phyloP scores from a whole-genome alignment of 2,329 filamentous ascomycete genomes.

The Aciculosporium take region DNA sequence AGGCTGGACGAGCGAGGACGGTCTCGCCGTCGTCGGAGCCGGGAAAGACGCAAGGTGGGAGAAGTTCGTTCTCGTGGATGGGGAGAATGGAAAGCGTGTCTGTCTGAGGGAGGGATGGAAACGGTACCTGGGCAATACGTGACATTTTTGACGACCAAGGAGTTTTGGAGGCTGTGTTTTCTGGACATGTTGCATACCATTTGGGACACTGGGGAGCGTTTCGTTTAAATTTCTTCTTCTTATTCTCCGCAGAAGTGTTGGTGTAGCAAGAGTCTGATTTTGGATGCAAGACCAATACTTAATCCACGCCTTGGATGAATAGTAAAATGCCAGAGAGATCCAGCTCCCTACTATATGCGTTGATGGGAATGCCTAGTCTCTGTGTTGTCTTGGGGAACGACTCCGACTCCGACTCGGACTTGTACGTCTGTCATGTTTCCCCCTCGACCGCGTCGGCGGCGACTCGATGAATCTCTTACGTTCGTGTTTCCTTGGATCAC shows the following conservation, averaged over 20 bases:
- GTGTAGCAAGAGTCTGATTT: not conserved
- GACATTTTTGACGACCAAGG: not conserved
- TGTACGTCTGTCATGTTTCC: slow-evolving; percentile 14
- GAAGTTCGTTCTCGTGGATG: slow-evolving; percentile 60
- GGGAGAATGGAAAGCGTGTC: slow-evolving; percentile 51
- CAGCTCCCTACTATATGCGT: not conserved
- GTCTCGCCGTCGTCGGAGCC: slow-evolving; percentile 62
- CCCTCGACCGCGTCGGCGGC: slow-evolving; percentile 13
- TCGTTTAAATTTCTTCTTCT: not conserved
- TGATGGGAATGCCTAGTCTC: slow-evolving; percentile 9
- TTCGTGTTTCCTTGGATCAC: slow-evolving; percentile 14
- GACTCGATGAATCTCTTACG: slow-evolving; percentile 17
- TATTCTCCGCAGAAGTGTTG: not conserved
- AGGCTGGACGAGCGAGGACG: slow-evolving; percentile 67
- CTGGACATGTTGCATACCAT: not conserved
- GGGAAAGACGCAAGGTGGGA: slow-evolving; percentile 78
- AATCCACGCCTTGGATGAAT: not conserved
- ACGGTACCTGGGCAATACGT: slow-evolving; percentile 46
- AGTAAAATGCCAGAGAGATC: not conserved
- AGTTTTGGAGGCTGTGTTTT: not conserved
- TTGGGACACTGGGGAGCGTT: not conserved
- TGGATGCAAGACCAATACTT: not conserved
- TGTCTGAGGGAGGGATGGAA: slow-evolving; percentile 70
- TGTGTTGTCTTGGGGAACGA: slow-evolving; percentile 3
- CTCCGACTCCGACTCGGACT: slow-evolving; percentile 15